phyloP scores from a whole-genome alignment of 352 stramenopile species.

The Pythium utonaiense region DNA sequence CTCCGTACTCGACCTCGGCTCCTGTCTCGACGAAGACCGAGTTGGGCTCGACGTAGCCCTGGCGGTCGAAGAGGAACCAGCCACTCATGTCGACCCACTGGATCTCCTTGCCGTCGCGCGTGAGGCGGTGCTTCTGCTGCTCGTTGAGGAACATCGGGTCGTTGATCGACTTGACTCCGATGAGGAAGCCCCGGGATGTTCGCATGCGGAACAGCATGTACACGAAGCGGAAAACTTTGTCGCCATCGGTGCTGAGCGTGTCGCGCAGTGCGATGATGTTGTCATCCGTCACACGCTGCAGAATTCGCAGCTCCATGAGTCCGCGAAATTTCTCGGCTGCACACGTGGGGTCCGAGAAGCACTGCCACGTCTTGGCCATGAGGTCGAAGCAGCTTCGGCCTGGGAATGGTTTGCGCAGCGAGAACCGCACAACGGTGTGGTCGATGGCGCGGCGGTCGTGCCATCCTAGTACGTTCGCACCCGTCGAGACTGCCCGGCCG shows the following conservation, averaged over 20 bases:
- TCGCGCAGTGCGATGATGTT: constrained; percentile 66
- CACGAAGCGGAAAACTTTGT: constrained; percentile 56
- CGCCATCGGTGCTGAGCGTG: constrained; percentile 33
- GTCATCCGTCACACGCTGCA: constrained; percentile 73
- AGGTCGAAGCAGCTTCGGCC: constrained; percentile 35
- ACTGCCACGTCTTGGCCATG: constrained; percentile 66
- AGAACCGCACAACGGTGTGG: constrained; percentile 55
- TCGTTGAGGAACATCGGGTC: constrained; percentile 26
- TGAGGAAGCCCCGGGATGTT: constrained; percentile 56
- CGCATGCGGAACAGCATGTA: constrained; percentile 73
- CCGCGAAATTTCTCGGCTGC: constrained; percentile 56
- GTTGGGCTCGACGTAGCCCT: constrained; percentile 27
- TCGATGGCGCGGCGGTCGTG: constrained; percentile 60
- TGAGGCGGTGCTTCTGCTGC: constrained; percentile 20
- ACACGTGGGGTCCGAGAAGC: constrained; percentile 61
- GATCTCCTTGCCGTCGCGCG: constrained; percentile 40
- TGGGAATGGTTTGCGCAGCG: constrained; percentile 53
- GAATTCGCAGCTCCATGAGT: constrained; percentile 52
- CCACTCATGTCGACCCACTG: constrained; percentile 65
- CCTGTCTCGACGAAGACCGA: constrained; percentile 36
- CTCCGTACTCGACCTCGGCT: constrained; percentile 63
- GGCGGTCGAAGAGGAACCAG: constrained; percentile 69
- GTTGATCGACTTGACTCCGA: constrained; percentile 57
- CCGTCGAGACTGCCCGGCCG: constrained; percentile 41
- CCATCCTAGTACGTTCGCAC: constrained; percentile 57